These are phyloP conservation scores for Pestalotiopsis sp. DNA, from an alignment of 2,329 filamentous ascomycete species.

Conservation along the genomic window DNA sequence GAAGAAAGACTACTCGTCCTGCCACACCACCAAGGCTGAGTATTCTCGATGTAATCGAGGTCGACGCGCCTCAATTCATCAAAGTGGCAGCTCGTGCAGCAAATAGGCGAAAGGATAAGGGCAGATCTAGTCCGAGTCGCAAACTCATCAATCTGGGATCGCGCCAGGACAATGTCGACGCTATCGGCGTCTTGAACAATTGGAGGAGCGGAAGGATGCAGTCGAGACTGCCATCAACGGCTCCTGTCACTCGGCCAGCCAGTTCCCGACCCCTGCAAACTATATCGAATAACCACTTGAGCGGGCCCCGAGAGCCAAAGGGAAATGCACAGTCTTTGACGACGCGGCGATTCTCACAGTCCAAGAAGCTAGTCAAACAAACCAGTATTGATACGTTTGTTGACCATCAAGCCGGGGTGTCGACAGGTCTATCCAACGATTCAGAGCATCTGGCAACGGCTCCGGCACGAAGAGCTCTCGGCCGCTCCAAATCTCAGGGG, in stretches of 20 bases:
- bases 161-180: slow-evolving; percentile 63
- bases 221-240: slow-evolving; percentile 40
- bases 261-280: slow-evolving; percentile 23
- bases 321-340: slow-evolving; percentile 14
- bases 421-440: neutral
- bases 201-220: slow-evolving; percentile 60
- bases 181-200: slow-evolving; percentile 50
- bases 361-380: slow-evolving; percentile 31
- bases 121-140: slow-evolving; percentile 55
- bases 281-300: slow-evolving; percentile 24
- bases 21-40: slow-evolving; percentile 51
- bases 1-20: slow-evolving; percentile 15
- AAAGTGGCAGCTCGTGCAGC: slow-evolving; percentile 64
- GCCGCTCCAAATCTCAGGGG: slow-evolving; percentile 19
- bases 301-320: slow-evolving; percentile 11
- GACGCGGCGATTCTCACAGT: slow-evolving; percentile 28
- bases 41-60: slow-evolving; percentile 62
- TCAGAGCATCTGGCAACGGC: neutral
- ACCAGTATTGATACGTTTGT: slow-evolving; percentile 34
- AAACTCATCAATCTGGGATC: slow-evolving; percentile 66
- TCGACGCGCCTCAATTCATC: slow-evolving; percentile 58
- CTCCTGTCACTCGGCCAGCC: slow-evolving; percentile 23
- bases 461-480: slow-evolving; percentile 13
- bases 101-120: slow-evolving; percentile 47
- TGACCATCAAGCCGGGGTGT: slow-evolving; percentile 19